Percentiles rank a stretch among this genome's conserved stretches.
Evolutionary conservation across 2,329 filamentous ascomycete species (phyloP).

Genomic region (Westerdykella aurantiaca): DNA sequence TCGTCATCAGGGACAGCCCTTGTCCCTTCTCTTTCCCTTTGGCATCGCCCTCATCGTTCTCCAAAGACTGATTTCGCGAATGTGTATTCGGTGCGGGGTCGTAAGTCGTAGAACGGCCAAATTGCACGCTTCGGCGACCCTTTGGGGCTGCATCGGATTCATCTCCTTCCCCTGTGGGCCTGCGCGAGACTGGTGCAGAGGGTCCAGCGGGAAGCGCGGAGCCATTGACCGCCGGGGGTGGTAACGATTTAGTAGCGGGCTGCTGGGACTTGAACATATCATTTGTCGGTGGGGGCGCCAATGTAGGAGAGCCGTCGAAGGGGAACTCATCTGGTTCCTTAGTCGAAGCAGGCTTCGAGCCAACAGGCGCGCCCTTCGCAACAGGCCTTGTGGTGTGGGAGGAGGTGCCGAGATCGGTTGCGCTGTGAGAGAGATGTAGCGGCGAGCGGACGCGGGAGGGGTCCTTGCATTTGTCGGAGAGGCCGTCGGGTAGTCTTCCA

Average conservation of each 20-base stretch:
- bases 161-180: slow-evolving; percentile 27
- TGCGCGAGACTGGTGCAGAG: slow-evolving; percentile 25
- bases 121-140: slow-evolving; percentile 67
- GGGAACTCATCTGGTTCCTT: slow-evolving; percentile 34
- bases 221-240: slow-evolving; percentile 19
- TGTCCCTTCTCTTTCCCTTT: slow-evolving; percentile 44
- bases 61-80: slow-evolving; percentile 60
- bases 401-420: slow-evolving; percentile 7
- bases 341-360: slow-evolving; percentile 22
- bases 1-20: slow-evolving; percentile 68
- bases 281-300: slow-evolving; percentile 15
- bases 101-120: slow-evolving; percentile 48
- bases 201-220: slow-evolving; percentile 22
- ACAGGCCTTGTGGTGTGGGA: not conserved
- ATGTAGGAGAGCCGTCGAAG: slow-evolving; percentile 21
- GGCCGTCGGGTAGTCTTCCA: slow-evolving; percentile 7
- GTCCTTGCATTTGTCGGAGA: slow-evolving; percentile 13
- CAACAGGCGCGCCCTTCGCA: slow-evolving; percentile 24
- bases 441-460: slow-evolving; percentile 19
- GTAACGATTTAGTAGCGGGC: slow-evolving; percentile 11
- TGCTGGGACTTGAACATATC: slow-evolving; percentile 14
- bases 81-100: slow-evolving; percentile 45
- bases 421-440: slow-evolving; percentile 18
- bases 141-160: slow-evolving; percentile 25
- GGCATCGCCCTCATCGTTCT: slow-evolving; percentile 55